Conservation (phyloP, 2,329 filamentous ascomycete genomes). For the Uncinocarpus reesii region DNA sequence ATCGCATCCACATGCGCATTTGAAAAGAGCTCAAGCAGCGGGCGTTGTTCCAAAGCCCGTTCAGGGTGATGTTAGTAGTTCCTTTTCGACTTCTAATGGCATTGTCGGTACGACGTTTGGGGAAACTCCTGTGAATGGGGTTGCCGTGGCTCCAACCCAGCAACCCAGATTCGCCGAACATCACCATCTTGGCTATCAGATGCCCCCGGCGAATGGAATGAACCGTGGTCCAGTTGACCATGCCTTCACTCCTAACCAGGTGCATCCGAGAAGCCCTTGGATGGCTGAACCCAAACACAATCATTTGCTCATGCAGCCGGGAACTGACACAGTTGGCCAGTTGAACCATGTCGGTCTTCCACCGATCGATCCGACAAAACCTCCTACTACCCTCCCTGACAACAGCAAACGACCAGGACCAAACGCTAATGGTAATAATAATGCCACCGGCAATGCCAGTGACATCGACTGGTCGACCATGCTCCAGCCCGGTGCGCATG, state of each 20-base stretch:
- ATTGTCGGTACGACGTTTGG: constrained; percentile 35
- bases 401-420: constrained; percentile 41
- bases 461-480: constrained; percentile 64
- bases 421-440: constrained; percentile 44
- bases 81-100: constrained; percentile 36
- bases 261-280: constrained; percentile 33
- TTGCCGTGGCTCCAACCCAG: constrained; percentile 29
- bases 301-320: constrained; percentile 33
- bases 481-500: constrained; percentile 63
- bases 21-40: constrained; percentile 57
- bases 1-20: constrained; percentile 80
- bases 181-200: constrained; percentile 35
- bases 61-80: constrained; percentile 38
- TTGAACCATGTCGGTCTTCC: constrained; percentile 36
- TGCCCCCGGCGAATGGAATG: constrained; percentile 35
- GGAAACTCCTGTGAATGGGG: constrained; percentile 36
- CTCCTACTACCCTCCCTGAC: constrained; percentile 25
- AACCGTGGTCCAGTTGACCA: constrained; percentile 32
- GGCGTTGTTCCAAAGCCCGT: constrained; percentile 34
- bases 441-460: constrained; percentile 25
- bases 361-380: constrained; percentile 36
- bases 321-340: constrained; percentile 33
- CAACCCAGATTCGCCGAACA: constrained; percentile 34
- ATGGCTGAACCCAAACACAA: constrained; percentile 38
- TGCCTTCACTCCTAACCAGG: constrained; percentile 29